Evolutionary conservation across 2,329 filamentous ascomycete species (phyloP).

Genomic region (Phoma sp.): DNA sequence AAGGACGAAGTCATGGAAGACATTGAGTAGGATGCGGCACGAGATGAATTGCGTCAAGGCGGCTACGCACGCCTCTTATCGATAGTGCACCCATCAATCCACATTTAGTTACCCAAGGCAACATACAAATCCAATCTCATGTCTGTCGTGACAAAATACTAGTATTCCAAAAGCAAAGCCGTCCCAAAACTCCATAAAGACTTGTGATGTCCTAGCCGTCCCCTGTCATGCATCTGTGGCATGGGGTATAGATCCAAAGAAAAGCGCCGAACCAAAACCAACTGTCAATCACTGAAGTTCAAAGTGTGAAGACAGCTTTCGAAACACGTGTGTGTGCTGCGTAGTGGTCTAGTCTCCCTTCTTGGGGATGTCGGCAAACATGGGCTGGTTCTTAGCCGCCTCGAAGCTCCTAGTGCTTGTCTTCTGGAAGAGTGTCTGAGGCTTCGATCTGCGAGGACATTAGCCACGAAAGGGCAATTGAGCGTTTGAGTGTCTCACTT

Average conservation of each 20-base stretch:
- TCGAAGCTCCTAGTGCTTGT: conserved; percentile 50
- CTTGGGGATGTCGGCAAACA: conserved; percentile 49
- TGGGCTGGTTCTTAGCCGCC: conserved; percentile 39
- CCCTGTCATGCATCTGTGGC: conserved; percentile 15
- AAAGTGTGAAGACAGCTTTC: conserved; percentile 8
- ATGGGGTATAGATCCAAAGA: conserved; percentile 20
- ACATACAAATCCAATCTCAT: conserved; percentile 19
- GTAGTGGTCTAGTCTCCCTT: conserved; percentile 15
- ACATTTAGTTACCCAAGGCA: conserved; percentile 9
- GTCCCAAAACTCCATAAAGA: conserved; percentile 14
- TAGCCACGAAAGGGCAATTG: conserved; percentile 11
- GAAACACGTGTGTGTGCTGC: conserved; percentile 6
- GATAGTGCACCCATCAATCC: conserved; percentile 15
- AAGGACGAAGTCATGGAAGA: conserved; percentile 35
- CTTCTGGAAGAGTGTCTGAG: conserved; percentile 51
- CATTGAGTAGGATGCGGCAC: conserved; percentile 19
- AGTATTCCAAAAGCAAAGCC: background rate
- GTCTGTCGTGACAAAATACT: conserved; percentile 17
- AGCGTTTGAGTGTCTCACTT: conserved; percentile 48
- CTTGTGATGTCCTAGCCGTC: conserved; percentile 1
- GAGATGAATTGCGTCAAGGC: conserved; percentile 16
- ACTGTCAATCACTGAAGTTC: conserved; percentile 5
- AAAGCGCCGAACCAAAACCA: conserved; percentile 17
- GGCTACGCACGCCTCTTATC: conserved; percentile 29
- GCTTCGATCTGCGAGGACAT: conserved; percentile 41